These are phyloP conservation scores for Fusarium sp. DNA, from an alignment of 2,329 filamentous ascomycete species.

Conservation along the genomic window DNA sequence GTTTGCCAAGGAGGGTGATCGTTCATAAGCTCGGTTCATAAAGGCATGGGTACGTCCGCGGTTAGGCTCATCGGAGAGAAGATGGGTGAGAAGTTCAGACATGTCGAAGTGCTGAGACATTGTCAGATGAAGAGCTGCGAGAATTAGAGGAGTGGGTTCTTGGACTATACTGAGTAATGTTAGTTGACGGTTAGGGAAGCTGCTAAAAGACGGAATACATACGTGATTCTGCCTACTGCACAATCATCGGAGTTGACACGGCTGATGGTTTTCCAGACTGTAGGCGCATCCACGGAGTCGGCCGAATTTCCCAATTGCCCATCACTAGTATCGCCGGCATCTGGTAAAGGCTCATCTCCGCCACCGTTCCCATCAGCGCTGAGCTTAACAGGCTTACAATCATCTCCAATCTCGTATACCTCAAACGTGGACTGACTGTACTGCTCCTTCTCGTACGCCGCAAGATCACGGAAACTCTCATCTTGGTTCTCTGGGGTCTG, in stretches of 20 bases:
- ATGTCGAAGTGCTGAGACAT: conserved; percentile 70
- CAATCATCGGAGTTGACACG: conserved; percentile 51
- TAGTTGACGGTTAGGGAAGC: background rate
- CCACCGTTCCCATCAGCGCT: conserved; percentile 47
- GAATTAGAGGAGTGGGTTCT: conserved; percentile 69
- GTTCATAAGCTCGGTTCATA: conserved; percentile 61
- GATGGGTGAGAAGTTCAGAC: conserved; percentile 67
- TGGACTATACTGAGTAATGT: conserved; percentile 61
- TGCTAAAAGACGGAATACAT: conserved; percentile 48
- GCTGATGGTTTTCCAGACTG: conserved; percentile 56
- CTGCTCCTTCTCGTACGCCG: conserved; percentile 51
- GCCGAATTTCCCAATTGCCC: conserved; percentile 43
- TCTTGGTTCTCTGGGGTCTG: conserved; percentile 48
- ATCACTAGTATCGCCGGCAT: conserved; percentile 44
- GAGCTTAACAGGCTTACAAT: conserved; percentile 54
- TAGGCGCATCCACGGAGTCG: conserved; percentile 52
- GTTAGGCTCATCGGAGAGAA: conserved; percentile 61
- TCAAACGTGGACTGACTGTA: conserved; percentile 65
- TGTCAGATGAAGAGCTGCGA: conserved; percentile 68
- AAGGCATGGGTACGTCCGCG: conserved; percentile 59
- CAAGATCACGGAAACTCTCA: conserved; percentile 49
- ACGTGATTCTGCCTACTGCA: conserved; percentile 67
- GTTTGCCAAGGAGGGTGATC: conserved; percentile 23
- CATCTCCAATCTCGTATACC: conserved; percentile 65
- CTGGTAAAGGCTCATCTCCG: conserved; percentile 32